phyloP scores from a whole-genome alignment of 345 rosid genomes.

The Syzygium aromaticum region DNA sequence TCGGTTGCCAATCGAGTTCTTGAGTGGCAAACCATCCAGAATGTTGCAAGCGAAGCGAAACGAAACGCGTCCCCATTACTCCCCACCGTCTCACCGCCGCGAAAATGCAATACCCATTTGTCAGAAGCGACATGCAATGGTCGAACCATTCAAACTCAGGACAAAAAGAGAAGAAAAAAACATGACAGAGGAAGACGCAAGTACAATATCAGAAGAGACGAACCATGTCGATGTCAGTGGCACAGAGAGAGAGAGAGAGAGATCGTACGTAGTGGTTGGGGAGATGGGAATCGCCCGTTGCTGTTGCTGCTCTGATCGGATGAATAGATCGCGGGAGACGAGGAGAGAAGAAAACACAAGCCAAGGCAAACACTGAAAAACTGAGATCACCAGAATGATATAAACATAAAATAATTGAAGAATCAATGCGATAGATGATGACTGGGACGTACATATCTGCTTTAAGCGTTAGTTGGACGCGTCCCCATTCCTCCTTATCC shows the following conservation, averaged over 20 bases:
- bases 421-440: neutral
- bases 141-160: neutral
- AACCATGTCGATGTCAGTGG: neutral
- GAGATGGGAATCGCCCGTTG: neutral
- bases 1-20: neutral
- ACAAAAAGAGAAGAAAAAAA: fast-evolving
- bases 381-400: too few species aligned
- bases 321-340: neutral
- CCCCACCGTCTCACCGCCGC: neutral
- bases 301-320: neutral
- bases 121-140: neutral
- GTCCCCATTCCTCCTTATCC: neutral
- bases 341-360: neutral
- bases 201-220: neutral
- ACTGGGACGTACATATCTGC: neutral
- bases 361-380: too few species aligned
- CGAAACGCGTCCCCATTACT: neutral
- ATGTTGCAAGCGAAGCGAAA: neutral
- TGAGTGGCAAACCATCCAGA: too few species aligned
- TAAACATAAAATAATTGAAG: neutral
- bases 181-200: neutral
- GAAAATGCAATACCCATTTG: neutral
- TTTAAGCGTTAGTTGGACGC: neutral
- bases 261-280: neutral
- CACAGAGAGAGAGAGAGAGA: neutral